Evolutionary conservation across 1,284 basidiomycete species (phyloP), one percentile per base, ranked within the genome.

Genomic region (Leccinum solheimii): DNA sequence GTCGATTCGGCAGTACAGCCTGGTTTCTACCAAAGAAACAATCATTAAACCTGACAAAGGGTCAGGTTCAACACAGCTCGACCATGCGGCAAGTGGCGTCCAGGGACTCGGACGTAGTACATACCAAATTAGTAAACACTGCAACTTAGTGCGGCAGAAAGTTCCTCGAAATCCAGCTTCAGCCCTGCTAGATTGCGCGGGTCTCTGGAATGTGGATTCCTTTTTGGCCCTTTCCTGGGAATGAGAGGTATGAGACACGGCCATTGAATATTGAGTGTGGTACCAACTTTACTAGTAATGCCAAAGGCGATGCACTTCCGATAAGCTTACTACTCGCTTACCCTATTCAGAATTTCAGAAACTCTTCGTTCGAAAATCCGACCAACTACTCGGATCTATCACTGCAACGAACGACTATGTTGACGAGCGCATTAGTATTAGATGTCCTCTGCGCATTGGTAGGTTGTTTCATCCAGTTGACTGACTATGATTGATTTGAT

Each of bases 371-470:
- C 19, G 43, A 13, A 1, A 49, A 34, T 40, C 13, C 7, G 19
- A 21, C 40, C 9, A n/a, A n/a, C 40, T 43, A 11, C 45, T 48
- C 11, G 6, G n/a, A 27, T 30, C n/a, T n/a, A 19, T 55, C 56
- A 19, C 7, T 23, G 30, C 48, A 1, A 38, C 36, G 3, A 13
- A 68, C 63, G 67, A 40, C 26, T 16, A 38, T 45, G 3, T 23
- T 61, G 11, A 43, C 32, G n/a, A 32, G 32, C 3, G 59, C 59
- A 32, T 49, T 66, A n/a, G 48, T 16, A 40, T 30, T 69, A 32
- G 62, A 71, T 27, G 14, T 71, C n/a, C 43, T 69, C 23, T 69
- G 60, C 3, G 68, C 60, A n/a, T 56, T 72, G 68, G 68, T 72
- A 32, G 3, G 65, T 19, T 16, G 34, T 34, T 8, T 27, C 5